Percentiles rank a stretch among this genome's conserved stretches.
phyloP scores from a whole-genome alignment of 2,329 filamentous ascomycete genomes.

The Zymoseptoria tritici region DNA sequence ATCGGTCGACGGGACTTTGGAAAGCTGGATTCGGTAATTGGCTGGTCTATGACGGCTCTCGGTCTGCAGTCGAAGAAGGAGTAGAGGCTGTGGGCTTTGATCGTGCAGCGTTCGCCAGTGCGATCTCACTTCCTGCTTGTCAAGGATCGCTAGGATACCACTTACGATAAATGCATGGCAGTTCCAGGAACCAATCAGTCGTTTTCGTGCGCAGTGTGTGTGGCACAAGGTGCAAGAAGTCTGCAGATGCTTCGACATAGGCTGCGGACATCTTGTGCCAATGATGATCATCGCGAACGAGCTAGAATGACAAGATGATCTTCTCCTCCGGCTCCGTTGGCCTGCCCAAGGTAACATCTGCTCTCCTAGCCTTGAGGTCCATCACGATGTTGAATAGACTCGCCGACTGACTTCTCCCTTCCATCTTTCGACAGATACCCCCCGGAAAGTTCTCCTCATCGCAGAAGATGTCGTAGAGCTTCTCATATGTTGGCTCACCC shows the following conservation, averaged over 20 bases:
- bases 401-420: constrained; percentile 17
- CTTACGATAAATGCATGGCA: too few relatives aligned
- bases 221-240: too few relatives aligned
- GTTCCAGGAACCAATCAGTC: too few relatives aligned
- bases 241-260: too few relatives aligned
- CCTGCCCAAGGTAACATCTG: constrained; percentile 27
- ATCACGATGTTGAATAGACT: constrained; percentile 35
- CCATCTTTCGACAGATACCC: constrained; percentile 30
- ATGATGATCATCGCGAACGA: not conserved
- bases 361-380: constrained; percentile 27
- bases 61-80: not conserved
- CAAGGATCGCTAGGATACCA: too few relatives aligned
- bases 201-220: too few relatives aligned
- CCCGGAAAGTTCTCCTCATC: constrained; percentile 36
- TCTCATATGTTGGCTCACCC: constrained; percentile 3
- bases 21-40: not conserved
- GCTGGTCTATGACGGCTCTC: not conserved
- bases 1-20: not conserved
- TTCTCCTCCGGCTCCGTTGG: constrained; percentile 25
- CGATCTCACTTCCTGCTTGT: too few relatives aligned
- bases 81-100: not conserved
- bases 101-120: too few relatives aligned
- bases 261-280: not conserved
- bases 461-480: constrained; percentile 29
- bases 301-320: constrained; percentile 1